A percentile compares a stretch with the other conserved stretches of the same genome.
Conservation (phyloP, 192 early-diverging fungal genomes). For the Backusella liffmaniae region DNA sequence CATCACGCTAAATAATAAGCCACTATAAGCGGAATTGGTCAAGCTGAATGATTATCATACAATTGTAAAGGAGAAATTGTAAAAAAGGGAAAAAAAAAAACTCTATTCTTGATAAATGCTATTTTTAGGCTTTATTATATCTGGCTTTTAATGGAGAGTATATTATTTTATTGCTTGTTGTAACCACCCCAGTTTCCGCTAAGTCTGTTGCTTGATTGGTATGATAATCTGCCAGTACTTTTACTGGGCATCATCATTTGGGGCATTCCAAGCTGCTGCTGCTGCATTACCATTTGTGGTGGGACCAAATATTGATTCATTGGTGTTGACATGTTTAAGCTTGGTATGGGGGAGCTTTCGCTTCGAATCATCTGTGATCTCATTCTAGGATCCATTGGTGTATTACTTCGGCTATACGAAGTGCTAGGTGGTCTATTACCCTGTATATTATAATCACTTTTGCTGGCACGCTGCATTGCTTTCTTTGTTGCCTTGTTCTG, state of each 20-base stretch:
- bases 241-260: background rate
- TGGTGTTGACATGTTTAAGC: background rate
- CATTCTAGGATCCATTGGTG: background rate
- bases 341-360: constrained; percentile 15
- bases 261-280: background rate
- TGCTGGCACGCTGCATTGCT: background rate
- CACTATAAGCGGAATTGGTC: too few species aligned
- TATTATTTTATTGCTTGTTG: background rate
- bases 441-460: constrained; percentile 11
- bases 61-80: background rate
- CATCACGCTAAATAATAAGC: too few species aligned
- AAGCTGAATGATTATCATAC: background rate
- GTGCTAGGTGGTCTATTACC: constrained; percentile 2
- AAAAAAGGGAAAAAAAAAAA: background rate
- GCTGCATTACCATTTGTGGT: background rate
- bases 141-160: background rate
- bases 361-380: constrained; percentile 23
- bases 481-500: constrained; percentile 4
- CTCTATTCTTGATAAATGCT: background rate
- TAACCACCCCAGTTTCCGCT: background rate
- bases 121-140: constrained; percentile 1
- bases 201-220: constrained; percentile 3
- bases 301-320: background rate
- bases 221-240: background rate
- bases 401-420: background rate